Evolutionary conservation across 2,329 filamentous ascomycete species (phyloP), one percentile per base, ranked within the genome.

Genomic region (Dothideomycetidae sp.): DNA sequence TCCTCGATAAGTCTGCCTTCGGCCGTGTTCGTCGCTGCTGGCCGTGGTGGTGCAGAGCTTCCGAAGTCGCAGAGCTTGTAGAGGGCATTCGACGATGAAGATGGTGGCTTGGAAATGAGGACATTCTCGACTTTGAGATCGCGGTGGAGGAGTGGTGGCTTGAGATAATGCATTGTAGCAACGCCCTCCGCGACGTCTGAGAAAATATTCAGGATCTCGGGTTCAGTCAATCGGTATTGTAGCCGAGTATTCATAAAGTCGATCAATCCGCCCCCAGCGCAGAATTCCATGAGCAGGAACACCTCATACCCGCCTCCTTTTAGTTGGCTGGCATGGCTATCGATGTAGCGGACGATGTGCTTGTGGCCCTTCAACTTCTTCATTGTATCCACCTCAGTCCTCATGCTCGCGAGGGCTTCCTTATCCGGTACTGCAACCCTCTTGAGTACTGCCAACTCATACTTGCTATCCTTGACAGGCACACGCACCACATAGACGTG

Each of bases 61-160:
- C 90, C 90, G 67, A 98, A 98, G 64, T 98, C 90, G 64, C 90
- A 98, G 26, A 98, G 71, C 64, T 98, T 98, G 68, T 94, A 98
- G 46, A 78, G 71, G 48, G 72, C 75, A 29, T 71, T 70, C n/a
- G 69, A 67, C 9, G 71, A 72, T 33, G 70, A 68, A 29, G 70
- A 65, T 5, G 40, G 35, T 4, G 42, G 41, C 21, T 54, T 53
- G 32, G 78, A 81, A 46, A 98, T 98, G 40, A 98, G 70, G 30
- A 98, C 85, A 54, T 98, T 98, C 61, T 98, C 90, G 45, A 98
- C 88, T 63, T 98, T 98, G 45, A 98, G 64, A 59, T 98, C 90
- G 46, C 90, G 75, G 59, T 98, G 90, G 41, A 98, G 68, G 39
- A 98, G 64, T 34, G 90, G 77, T 4, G 90, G 90, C 61, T 92